These are phyloP conservation scores for Tetrapisispora nanseiensis DNA, from an alignment of 805 yeast genomes.

Conservation along the genomic window DNA sequence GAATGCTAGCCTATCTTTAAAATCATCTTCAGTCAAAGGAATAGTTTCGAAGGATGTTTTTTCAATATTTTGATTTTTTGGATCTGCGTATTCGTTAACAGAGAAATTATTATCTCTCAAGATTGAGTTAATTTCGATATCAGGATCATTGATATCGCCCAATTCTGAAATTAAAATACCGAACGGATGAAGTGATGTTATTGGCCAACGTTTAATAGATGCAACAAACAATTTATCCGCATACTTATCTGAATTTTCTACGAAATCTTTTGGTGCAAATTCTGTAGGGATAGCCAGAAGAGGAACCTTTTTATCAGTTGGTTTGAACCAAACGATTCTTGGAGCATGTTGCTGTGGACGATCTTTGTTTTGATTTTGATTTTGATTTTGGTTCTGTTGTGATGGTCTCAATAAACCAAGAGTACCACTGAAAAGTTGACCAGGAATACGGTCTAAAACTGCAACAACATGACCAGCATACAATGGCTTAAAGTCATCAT, in stretches of 20 bases:
- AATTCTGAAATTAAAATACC: slow-evolving; percentile 85
- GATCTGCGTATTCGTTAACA: slow-evolving; percentile 68
- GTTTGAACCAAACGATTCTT: slow-evolving; percentile 97
- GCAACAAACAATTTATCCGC: slow-evolving; percentile 82
- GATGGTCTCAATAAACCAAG: slow-evolving; percentile 91
- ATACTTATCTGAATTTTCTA: slow-evolving; percentile 81
- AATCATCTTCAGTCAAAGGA: slow-evolving; percentile 14
- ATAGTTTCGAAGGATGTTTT: slow-evolving; percentile 19
- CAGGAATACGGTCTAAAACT: slow-evolving; percentile 93
- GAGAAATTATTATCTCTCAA: slow-evolving; percentile 77
- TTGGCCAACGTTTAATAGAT: slow-evolving; percentile 97
- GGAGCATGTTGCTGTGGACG: slow-evolving; percentile 40
- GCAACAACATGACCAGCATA: slow-evolving; percentile 99
- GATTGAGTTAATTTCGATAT: slow-evolving; percentile 79
- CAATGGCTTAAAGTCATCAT: slow-evolving; percentile 83
- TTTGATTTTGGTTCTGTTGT: slow-evolving; percentile 49
- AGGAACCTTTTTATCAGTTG: slow-evolving; percentile 96
- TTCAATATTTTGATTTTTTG: slow-evolving; percentile 25
- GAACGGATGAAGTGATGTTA: slow-evolving; percentile 95
- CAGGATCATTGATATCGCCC: slow-evolving; percentile 68
- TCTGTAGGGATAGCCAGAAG: slow-evolving; percentile 97
- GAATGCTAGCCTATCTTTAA: slow-evolving; percentile 13
- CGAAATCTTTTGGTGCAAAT: slow-evolving; percentile 92
- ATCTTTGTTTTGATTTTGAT: slow-evolving; percentile 17
- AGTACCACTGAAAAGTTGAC: slow-evolving; percentile 91